Conservation (phyloP, 306 rosid species). For the Mimosa pudica region DNA sequence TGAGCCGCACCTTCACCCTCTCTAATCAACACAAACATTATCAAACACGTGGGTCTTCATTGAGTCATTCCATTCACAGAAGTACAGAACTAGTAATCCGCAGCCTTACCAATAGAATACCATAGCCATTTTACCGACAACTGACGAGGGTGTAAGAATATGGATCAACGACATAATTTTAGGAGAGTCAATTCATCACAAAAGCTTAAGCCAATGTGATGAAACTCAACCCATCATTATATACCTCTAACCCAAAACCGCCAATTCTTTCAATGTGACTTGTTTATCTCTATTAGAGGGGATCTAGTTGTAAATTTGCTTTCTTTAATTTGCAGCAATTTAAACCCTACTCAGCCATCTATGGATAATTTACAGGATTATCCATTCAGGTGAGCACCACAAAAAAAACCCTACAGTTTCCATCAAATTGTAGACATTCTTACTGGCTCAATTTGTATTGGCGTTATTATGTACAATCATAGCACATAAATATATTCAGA, state of each 20-base stretch:
- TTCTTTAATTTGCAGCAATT: not conserved
- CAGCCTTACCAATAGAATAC: not conserved
- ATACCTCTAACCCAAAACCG: no score
- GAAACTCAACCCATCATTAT: no score
- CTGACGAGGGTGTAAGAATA: no score
- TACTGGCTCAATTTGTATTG: not conserved
- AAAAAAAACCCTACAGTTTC: not conserved
- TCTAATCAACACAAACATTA: not conserved
- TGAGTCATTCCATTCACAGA: not conserved
- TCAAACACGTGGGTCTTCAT: not conserved
- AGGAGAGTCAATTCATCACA: no score
- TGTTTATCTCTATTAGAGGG: no score
- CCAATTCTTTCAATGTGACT: no score
- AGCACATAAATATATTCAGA: constrained; percentile 25
- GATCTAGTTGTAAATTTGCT: not conserved
- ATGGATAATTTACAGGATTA: not conserved
- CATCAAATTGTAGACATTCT: constrained; percentile 15
- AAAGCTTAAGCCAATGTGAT: no score
- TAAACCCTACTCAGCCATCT: not conserved
- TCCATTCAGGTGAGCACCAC: not conserved
- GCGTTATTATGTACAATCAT: constrained; percentile 8
- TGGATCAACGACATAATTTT: no score
- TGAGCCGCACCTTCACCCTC: not conserved
- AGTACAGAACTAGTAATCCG: not conserved
- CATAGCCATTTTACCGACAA: not conserved